These are phyloP conservation scores for Fusarium nygamai DNA, from an alignment of 2,329 filamentous ascomycete species.

Conservation along the genomic window DNA sequence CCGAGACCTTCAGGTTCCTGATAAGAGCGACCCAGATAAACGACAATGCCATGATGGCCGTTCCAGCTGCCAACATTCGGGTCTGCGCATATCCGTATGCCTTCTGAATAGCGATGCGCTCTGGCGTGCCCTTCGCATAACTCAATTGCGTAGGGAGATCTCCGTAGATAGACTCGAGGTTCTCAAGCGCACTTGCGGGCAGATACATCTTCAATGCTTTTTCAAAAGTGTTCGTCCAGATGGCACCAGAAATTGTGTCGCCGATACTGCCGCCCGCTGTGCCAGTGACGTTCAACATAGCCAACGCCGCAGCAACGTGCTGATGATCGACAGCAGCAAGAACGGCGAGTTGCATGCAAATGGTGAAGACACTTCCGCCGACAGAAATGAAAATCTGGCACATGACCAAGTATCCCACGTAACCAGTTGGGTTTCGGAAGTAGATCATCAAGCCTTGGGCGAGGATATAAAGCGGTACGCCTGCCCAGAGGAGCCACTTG, in stretches of 20 bases:
- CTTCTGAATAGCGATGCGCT: conserved; percentile 12
- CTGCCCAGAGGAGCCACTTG: conserved; percentile 57
- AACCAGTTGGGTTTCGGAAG: conserved; percentile 51
- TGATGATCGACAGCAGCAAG: conserved; percentile 64
- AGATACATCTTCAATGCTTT: not conserved
- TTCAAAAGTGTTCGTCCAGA: conserved; percentile 55
- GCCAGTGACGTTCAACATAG: conserved; percentile 55
- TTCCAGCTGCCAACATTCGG: conserved; percentile 34
- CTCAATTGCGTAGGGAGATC: conserved; percentile 3
- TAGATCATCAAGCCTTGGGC: conserved; percentile 55
- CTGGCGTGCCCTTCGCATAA: not conserved
- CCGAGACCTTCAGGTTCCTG: conserved; percentile 32
- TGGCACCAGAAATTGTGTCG: conserved; percentile 53
- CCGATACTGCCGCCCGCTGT: conserved; percentile 58
- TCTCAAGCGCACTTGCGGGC: not conserved
- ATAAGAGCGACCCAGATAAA: conserved; percentile 35
- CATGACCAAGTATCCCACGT: conserved; percentile 60
- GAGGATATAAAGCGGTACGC: conserved; percentile 63
- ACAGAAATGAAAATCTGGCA: conserved; percentile 64
- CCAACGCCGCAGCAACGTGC: conserved; percentile 61
- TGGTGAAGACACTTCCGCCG: conserved; percentile 63
- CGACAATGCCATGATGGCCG: conserved; percentile 27
- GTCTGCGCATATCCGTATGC: conserved; percentile 23
- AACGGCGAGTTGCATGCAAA: conserved; percentile 66
- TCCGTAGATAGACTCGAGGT: not conserved